Percentiles rank a stretch among this genome's conserved stretches.
These are phyloP conservation scores for Hansfordia pulvinata DNA, from an alignment of 2,329 filamentous ascomycete species.

Conservation along the genomic window DNA sequence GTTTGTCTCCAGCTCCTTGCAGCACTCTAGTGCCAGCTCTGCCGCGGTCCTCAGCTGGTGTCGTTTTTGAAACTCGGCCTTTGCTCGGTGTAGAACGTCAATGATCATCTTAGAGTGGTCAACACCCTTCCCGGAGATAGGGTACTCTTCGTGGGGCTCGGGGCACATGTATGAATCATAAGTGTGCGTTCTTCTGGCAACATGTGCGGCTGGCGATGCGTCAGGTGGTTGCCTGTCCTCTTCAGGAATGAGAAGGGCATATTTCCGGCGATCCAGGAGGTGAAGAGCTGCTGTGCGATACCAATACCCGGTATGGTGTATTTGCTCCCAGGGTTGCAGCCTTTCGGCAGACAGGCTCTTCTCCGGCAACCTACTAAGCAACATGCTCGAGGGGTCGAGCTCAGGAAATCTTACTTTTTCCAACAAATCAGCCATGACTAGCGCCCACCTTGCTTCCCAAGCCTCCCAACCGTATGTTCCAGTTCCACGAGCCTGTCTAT, in stretches of 20 bases:
- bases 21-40: slow-evolving; percentile 43
- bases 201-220: no score
- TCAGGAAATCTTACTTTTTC: slow-evolving; percentile 38
- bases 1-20: slow-evolving; percentile 36
- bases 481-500: slow-evolving; percentile 72
- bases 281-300: slow-evolving; percentile 48
- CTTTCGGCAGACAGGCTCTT: slow-evolving; percentile 44
- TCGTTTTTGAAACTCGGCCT: slow-evolving; percentile 37
- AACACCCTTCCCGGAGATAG: slow-evolving; percentile 33
- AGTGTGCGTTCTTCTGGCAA: slow-evolving; percentile 29
- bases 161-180: slow-evolving; percentile 58
- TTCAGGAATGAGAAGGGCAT: slow-evolving; percentile 44
- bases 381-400: slow-evolving; percentile 26
- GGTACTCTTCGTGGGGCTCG: slow-evolving; percentile 45
- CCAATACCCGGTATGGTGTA: slow-evolving; percentile 58
- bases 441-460: slow-evolving; percentile 70
- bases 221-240: slow-evolving; percentile 41
- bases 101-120: slow-evolving; percentile 43
- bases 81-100: slow-evolving; percentile 34
- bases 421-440: slow-evolving; percentile 47
- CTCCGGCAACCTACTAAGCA: slow-evolving; percentile 41
- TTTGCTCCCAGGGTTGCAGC: slow-evolving; percentile 46
- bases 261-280: slow-evolving; percentile 32
- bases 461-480: slow-evolving; percentile 88
- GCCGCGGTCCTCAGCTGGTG: slow-evolving; percentile 37